Base-by-base conservation (phyloP, 2,329 filamentous ascomycete species). In the Taxawa tesnikishii region DNA sequence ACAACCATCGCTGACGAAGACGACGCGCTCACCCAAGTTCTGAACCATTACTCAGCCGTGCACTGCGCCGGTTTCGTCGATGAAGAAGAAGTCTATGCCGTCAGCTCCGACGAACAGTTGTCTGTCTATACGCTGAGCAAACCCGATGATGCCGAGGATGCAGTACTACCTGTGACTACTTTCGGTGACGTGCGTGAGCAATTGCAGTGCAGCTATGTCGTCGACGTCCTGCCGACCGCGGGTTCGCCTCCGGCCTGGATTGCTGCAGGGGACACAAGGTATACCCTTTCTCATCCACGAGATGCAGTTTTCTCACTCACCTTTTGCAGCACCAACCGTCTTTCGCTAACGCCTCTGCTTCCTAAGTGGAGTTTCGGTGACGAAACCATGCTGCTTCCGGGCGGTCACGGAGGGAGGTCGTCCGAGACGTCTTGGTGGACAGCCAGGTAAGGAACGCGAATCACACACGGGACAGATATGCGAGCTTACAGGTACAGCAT, bases 41-140 rank as follows among this genome's bases (percentile, higher is more conserved):
- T 87, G 51, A 88, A 88, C 54, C 79, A 83, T 49, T 68, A 72
- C 23, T 73, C 76, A 19, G 83, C 80, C 0, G 71, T 88, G 41
- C 80, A 84, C 52, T 78, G 73, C 43, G 75, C 81, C 10, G 78
- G 75, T 4, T 87, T 85, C 57, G 60, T 88, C 33, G 72, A 63
- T 34, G 55, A 62, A 11, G 68, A 67, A 4, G 70, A 79, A 46
- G 69, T 85, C 18, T 83, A 75, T 41, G 79, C 79, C 4, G 58
- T 87, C 7, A 83, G 79, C 1, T 80, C 84, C 37, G 83, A 88
- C 50, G 83, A 90, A 60, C 75, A 73, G 37, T 70, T 85, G 40
- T 76, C 79, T 12, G 67, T 85, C 36, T 84, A 85, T 50, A 70
- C 77, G 39, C 60, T 81, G 34, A 70, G 74, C 29, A 78, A 79